phyloP scores from a whole-genome alignment of 352 stramenopile genomes.

The Phytophthora agathidicida region DNA sequence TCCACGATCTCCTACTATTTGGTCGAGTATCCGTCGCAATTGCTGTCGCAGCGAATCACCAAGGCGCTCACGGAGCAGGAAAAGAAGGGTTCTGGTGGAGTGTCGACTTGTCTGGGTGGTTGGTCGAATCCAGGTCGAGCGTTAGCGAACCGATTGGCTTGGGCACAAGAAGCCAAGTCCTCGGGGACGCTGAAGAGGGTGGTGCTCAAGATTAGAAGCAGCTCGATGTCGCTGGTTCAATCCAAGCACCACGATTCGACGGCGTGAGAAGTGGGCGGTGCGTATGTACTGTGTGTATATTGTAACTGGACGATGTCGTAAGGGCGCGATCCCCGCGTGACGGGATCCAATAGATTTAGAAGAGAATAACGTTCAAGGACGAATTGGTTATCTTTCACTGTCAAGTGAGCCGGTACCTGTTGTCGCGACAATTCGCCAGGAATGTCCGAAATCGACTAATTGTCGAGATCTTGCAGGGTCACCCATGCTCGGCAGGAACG shows the following conservation, averaged over 20 bases:
- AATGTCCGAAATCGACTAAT: slow-evolving; percentile 18
- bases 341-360: no score
- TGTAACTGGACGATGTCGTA: no score
- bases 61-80: slow-evolving; percentile 24
- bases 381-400: no score
- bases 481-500: neutral
- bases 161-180: slow-evolving; percentile 21
- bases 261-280: slow-evolving; percentile 12
- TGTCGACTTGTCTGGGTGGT: slow-evolving; percentile 2
- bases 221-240: slow-evolving; percentile 5
- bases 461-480: neutral
- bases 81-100: slow-evolving; percentile 13
- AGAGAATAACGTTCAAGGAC: no score
- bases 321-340: no score
- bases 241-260: slow-evolving; percentile 16
- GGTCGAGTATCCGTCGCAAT: slow-evolving; percentile 52
- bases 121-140: slow-evolving; percentile 1
- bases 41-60: slow-evolving; percentile 34
- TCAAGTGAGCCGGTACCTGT: slow-evolving; percentile 6
- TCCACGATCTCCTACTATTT: slow-evolving; percentile 43
- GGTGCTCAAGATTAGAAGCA: slow-evolving; percentile 19
- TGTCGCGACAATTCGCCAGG: neutral
- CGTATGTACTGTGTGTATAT: slow-evolving; percentile 9
- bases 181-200: slow-evolving; percentile 4
- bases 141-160: slow-evolving; percentile 14